These are phyloP conservation scores for Penicillium bialowiezense DNA, from an alignment of 495 filamentous ascomycete genomes.

Conservation along the genomic window DNA sequence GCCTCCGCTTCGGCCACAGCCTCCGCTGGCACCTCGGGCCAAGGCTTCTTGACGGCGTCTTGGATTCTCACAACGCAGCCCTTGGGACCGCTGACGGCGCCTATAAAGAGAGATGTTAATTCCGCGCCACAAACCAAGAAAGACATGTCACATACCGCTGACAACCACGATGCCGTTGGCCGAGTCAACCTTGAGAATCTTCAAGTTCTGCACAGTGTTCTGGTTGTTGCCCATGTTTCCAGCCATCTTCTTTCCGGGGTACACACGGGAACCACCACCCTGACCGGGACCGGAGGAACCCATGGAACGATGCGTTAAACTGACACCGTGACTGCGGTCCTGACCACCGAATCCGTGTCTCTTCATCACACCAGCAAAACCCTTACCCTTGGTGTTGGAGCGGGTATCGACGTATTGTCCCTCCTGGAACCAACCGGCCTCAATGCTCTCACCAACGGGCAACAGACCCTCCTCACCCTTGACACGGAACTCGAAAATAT, in stretches of 20 bases:
- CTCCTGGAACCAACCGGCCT: constrained; percentile 81
- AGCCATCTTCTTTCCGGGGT: constrained; percentile 96
- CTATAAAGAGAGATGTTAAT: too few species aligned
- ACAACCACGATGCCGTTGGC: constrained; percentile 85
- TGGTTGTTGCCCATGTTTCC: constrained; percentile 88
- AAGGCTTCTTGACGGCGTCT: constrained; percentile 89
- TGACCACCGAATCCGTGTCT: constrained; percentile 83
- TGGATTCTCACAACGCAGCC: constrained; percentile 78
- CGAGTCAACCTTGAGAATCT: constrained; percentile 80
- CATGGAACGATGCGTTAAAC: constrained; percentile 83
- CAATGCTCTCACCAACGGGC: constrained; percentile 66
- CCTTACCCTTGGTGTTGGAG: constrained; percentile 76
- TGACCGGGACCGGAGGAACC: constrained; percentile 85
- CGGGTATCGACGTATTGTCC: constrained; percentile 89
- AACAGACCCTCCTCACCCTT: constrained; percentile 68
- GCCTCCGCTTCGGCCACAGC: constrained; percentile 29
- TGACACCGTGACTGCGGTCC: constrained; percentile 90
- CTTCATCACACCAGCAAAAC: constrained; percentile 98
- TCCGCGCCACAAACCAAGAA: too few species aligned
- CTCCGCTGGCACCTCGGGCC: constrained; percentile 56
- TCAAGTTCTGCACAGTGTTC: constrained; percentile 85
- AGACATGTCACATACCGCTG: constrained; percentile 54
- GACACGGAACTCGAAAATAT: constrained; percentile 82
- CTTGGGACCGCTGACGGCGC: constrained; percentile 79
- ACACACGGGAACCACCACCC: constrained; percentile 86